These are phyloP conservation scores for Vitis hybrid DNA, from an alignment of 177 flowering plant species.

Conservation along the genomic window DNA sequence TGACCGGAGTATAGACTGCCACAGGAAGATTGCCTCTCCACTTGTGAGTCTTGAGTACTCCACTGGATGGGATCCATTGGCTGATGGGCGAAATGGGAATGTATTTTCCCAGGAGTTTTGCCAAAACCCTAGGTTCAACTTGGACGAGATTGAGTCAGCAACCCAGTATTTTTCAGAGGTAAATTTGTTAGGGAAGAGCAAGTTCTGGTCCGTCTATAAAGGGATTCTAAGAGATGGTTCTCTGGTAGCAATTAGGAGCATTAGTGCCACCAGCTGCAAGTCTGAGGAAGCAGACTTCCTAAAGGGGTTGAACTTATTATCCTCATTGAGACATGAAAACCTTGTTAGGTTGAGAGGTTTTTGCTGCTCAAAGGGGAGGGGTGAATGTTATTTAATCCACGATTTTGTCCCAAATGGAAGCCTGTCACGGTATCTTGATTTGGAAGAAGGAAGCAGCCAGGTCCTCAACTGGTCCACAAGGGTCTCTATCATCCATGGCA, in stretches of 20 bases:
- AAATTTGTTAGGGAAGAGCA: slow-evolving; percentile 53
- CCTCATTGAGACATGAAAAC: slow-evolving; percentile 76
- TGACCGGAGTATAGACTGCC: slow-evolving; percentile 38
- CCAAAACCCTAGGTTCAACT: slow-evolving; percentile 39
- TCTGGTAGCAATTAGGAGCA: slow-evolving; percentile 72
- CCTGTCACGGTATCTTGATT: slow-evolving; percentile 65
- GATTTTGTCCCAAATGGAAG: slow-evolving; percentile 77
- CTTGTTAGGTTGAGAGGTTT: slow-evolving; percentile 75
- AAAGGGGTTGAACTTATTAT: slow-evolving; percentile 63
- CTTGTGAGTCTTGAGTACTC: slow-evolving; percentile 55
- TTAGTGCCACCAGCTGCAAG: slow-evolving; percentile 75
- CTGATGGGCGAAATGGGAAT: slow-evolving; percentile 25
- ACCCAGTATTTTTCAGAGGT: slow-evolving; percentile 60
- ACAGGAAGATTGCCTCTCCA: slow-evolving; percentile 47
- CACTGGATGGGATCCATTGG: slow-evolving; percentile 50
- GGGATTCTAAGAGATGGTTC: slow-evolving; percentile 84
- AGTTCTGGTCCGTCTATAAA: slow-evolving; percentile 67
- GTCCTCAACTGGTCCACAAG: slow-evolving; percentile 84
- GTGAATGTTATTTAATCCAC: slow-evolving; percentile 85
- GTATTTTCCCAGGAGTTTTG: slow-evolving; percentile 26
- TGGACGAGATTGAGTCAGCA: slow-evolving; percentile 74
- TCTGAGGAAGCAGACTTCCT: slow-evolving; percentile 82
- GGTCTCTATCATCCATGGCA: slow-evolving; percentile 74
- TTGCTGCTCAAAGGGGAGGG: slow-evolving; percentile 82
- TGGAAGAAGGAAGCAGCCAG: slow-evolving; percentile 38